phyloP scores from a whole-genome alignment of 805 yeast species.

The Barnettozyma californica region DNA sequence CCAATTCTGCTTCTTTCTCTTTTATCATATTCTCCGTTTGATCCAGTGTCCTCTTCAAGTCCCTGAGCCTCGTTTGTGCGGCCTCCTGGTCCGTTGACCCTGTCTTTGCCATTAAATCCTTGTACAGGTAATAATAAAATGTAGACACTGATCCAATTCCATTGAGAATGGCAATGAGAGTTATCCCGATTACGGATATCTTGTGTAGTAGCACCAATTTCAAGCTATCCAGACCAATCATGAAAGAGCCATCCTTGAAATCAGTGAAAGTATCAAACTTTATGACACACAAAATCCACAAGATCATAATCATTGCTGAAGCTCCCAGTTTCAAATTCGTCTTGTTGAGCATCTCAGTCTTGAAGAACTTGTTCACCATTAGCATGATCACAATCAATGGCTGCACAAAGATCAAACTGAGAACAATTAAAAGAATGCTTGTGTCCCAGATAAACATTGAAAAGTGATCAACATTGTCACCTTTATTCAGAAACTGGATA shows the following conservation, averaged over 20 bases:
- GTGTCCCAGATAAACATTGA: constrained; percentile 12
- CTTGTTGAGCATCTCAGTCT: constrained; percentile 9
- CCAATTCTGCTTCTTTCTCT: constrained; percentile 13
- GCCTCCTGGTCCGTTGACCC: neutral
- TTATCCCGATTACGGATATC: constrained; percentile 23
- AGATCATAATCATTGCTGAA: neutral
- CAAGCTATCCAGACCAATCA: constrained; percentile 5
- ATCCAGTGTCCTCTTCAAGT: constrained; percentile 14
- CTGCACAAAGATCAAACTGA: constrained; percentile 17
- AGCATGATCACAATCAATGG: constrained; percentile 15
- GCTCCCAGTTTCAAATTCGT: constrained; percentile 6
- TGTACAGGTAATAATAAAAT: constrained; percentile 21
- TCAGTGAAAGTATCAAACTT: constrained; percentile 20
- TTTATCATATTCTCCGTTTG: constrained; percentile 19
- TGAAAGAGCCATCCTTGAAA: constrained; percentile 11
- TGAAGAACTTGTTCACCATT: constrained; percentile 18
- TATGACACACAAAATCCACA: constrained; percentile 20
- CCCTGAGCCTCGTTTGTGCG: constrained; percentile 7
- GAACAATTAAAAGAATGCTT: constrained; percentile 4
- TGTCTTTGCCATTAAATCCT: constrained; percentile 3
- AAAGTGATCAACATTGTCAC: constrained; percentile 1
- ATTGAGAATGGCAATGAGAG: constrained; percentile 22
- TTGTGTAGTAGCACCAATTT: constrained; percentile 16
- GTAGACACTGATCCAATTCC: constrained; percentile 27
- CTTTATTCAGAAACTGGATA: constrained; percentile 13